Percentiles rank a stretch among this genome's conserved stretches.
Conservation (phyloP, 768 basidiomycete species). For the Rhizopogon vulgaris region DNA sequence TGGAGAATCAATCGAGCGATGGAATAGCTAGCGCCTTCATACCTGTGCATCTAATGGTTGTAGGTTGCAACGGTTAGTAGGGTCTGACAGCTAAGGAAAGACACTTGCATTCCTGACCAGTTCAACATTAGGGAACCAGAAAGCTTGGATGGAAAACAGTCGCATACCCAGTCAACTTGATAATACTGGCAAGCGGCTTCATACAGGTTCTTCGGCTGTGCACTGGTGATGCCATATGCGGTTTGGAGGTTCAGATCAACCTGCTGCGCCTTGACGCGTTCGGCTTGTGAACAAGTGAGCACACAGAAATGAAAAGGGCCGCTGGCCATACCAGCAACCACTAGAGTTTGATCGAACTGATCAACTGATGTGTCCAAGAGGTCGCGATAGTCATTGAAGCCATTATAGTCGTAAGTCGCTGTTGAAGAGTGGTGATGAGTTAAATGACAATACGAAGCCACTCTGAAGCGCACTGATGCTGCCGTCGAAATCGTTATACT, state of each 20-base stretch:
- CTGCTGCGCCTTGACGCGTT: slow-evolving; percentile 35
- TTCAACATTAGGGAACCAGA: slow-evolving; percentile 1
- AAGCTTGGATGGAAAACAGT: background rate
- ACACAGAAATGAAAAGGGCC: background rate
- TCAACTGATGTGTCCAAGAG: slow-evolving; percentile 36
- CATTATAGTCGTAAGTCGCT: slow-evolving; percentile 53
- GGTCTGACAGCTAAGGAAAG: background rate
- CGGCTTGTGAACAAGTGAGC: slow-evolving; percentile 25
- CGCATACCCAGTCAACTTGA: slow-evolving; percentile 33
- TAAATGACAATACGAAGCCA: background rate
- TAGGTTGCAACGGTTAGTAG: slow-evolving; percentile 2
- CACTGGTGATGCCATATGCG: slow-evolving; percentile 47
- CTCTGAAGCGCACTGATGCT: slow-evolving; percentile 35
- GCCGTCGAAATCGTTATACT: slow-evolving; percentile 37
- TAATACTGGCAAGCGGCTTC: slow-evolving; percentile 55
- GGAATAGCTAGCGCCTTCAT: background rate
- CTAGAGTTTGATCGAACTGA: slow-evolving; percentile 35
- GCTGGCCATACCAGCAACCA: slow-evolving; percentile 37
- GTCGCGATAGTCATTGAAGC: slow-evolving; percentile 41
- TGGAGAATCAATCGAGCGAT: slow-evolving; percentile 5
- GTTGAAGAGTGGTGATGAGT: background rate
- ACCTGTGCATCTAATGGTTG: slow-evolving; percentile 22
- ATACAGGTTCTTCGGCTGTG: slow-evolving; percentile 37
- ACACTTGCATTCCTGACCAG: slow-evolving; percentile 23
- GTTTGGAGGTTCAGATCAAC: slow-evolving; percentile 51